Conservation (phyloP, 1,284 basidiomycete genomes). For the Ceratorhiza oryzae-sativae region DNA sequence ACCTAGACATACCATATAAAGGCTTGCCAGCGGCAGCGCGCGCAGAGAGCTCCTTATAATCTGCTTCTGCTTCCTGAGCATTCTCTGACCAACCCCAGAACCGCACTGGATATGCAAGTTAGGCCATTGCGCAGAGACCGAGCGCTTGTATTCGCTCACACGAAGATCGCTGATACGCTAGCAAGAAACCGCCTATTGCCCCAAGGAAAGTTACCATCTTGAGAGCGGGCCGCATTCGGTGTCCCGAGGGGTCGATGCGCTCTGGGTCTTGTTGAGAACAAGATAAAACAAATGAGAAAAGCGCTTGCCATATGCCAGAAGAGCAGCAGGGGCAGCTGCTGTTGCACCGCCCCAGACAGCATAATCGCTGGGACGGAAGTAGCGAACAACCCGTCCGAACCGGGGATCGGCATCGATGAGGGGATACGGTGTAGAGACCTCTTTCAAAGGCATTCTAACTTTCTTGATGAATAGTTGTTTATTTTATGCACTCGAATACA, state of each 20-base stretch:
- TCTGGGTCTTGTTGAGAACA: conserved; percentile 27
- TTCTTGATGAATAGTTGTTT: not conserved
- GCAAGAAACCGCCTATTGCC: conserved; percentile 86
- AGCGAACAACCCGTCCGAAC: conserved; percentile 84
- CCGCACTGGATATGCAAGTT: conserved; percentile 64
- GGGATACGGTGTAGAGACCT: conserved; percentile 75
- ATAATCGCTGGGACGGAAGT: conserved; percentile 91
- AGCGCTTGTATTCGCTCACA: conserved; percentile 60
- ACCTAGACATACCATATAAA: conserved; percentile 74
- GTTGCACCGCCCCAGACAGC: conserved; percentile 83
- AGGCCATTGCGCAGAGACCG: not conserved
- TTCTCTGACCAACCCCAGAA: conserved; percentile 99
- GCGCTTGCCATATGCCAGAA: conserved; percentile 77
- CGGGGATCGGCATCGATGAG: conserved; percentile 95
- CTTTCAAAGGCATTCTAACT: conserved; percentile 70
- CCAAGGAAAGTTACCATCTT: conserved; percentile 65
- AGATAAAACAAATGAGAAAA: not conserved
- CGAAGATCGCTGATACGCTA: conserved; percentile 91
- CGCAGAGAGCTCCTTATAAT: conserved; percentile 77
- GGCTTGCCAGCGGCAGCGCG: conserved; percentile 77
- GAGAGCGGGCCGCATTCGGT: conserved; percentile 50
- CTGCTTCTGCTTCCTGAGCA: conserved; percentile 76
- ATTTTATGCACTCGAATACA: not conserved
- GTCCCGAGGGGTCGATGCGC: conserved; percentile 34
- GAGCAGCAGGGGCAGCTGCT: conserved; percentile 75